Base-by-base conservation (phyloP, 2,329 filamentous ascomycete genomes). In the Aspergillus quadrilineatus region DNA sequence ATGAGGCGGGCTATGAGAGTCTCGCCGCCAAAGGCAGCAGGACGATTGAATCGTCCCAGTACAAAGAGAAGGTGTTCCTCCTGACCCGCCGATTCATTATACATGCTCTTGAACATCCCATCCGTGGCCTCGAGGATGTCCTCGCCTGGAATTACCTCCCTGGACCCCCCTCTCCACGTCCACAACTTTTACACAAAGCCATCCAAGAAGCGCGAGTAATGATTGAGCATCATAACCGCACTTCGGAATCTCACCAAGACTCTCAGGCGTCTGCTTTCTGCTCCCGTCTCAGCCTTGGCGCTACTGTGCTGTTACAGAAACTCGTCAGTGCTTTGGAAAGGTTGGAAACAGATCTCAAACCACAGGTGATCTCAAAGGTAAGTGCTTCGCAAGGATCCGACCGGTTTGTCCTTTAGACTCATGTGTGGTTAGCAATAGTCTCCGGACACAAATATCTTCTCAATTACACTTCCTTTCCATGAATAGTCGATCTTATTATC, bases 1-100 rank as follows among this genome's bases (percentile, higher is more conserved):
- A 86, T 64, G 84, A 87, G 71, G 83, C 84, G 9, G 84, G 84
- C 28, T 86, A 82, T 60, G 83, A 85, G 45, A 74, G 76, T 9
- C 77, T 80, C 54, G 77, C 73, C 46, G 76, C 73, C 8, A 75
- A 78, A 3, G 73, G 74, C 4, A 76, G 81, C 51, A 76, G 78
- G 6, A 70, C 69, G 3, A 65, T 80, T 2, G 79, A 78, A 47
- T 77, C 76, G 4, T 73, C 73, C 1, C 72, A 80, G 2, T 85
- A 85, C 58, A 80, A 77, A 0, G 82, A 85, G 60, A 79, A 80
- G 49, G 78, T 80, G 1, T 83, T 81, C 57, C 78, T 84, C 51
- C 75, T 80, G 51, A 75, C 80, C 0, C 71, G 80, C 9, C 76
- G 69, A 1, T 85, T 84, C 63, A 80, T 84, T 48, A 72, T 77